Percentiles rank a stretch among this genome's conserved stretches.
Evolutionary conservation across 139 green algal species (phyloP).

Genomic region (Raphidocelis subcapitata): DNA sequence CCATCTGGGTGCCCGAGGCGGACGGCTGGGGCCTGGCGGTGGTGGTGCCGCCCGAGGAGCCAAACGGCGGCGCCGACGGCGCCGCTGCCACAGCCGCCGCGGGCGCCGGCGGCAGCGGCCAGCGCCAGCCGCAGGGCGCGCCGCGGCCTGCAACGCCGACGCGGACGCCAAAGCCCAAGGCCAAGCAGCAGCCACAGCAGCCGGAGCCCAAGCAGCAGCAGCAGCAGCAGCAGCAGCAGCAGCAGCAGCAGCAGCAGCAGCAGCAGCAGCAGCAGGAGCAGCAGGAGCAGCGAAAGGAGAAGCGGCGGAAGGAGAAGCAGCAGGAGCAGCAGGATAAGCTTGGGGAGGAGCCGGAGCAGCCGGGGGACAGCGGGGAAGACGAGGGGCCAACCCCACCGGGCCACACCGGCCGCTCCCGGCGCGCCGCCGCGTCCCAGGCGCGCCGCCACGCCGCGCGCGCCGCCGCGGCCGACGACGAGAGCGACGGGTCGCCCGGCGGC

Average conservation of each 20-base stretch:
- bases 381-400: too few relatives aligned
- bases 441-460: too few relatives aligned
- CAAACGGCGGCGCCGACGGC: neutral
- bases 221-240: neutral
- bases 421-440: too few relatives aligned
- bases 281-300: neutral
- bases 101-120: too few relatives aligned
- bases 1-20: constrained; percentile 13
- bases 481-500: too few relatives aligned
- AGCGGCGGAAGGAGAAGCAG: neutral
- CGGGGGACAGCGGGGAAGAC: neutral
- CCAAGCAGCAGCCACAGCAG: neutral
- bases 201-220: neutral
- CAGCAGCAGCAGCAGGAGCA: neutral
- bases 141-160: neutral
- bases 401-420: too few relatives aligned
- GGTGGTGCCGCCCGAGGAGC: neutral
- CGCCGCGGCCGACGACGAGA: too few relatives aligned
- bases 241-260: neutral
- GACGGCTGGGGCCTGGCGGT: constrained; percentile 9
- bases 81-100: too few relatives aligned
- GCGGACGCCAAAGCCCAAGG: neutral
- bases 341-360: neutral
- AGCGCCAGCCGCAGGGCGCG: neutral
- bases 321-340: neutral